Evolutionary conservation across 176 grass and related monocot genomes (phyloP).

Genomic region (Avena eriantha): DNA sequence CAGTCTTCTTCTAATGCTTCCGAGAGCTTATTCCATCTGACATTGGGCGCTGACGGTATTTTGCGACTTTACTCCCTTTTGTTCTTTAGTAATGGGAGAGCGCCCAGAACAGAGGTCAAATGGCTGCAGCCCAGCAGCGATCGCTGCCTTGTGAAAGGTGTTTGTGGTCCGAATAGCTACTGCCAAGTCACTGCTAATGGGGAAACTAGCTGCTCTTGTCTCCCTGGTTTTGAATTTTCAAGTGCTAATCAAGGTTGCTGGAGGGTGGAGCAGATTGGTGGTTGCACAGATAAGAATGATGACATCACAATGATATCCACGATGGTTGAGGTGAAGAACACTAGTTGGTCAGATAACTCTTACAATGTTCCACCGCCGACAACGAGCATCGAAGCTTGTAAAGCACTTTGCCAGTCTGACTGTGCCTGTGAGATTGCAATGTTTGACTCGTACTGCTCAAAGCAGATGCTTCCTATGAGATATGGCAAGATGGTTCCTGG

Average conservation of each 20-base stretch:
- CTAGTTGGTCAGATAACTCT: conserved; percentile 35
- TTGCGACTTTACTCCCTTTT: conserved; percentile 40
- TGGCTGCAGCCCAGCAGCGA: conserved; percentile 32
- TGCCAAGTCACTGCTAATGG: conserved; percentile 19
- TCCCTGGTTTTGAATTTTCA: conserved; percentile 48
- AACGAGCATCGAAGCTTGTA: conserved; percentile 44
- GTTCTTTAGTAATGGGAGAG: conserved; percentile 25
- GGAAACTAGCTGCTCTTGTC: conserved; percentile 45
- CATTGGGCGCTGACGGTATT: conserved; percentile 23
- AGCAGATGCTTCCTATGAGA: conserved; percentile 50
- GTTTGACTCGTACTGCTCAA: conserved; percentile 47
- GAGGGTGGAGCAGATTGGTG: neutral
- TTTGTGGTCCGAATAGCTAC: conserved; percentile 54
- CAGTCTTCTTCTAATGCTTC: conserved; percentile 5
- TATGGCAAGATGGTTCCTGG: conserved; percentile 33
- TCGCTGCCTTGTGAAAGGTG: conserved; percentile 41
- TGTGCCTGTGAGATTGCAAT: conserved; percentile 44
- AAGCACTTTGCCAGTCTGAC: conserved; percentile 22
- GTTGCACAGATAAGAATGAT: conserved; percentile 16
- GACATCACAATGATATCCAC: neutral
- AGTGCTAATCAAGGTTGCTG: conserved; percentile 43
- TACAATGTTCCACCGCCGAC: conserved; percentile 34
- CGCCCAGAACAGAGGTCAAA: neutral
- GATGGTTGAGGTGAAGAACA: conserved; percentile 49
- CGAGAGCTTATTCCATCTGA: conserved; percentile 3